Evolutionary conservation across 768 basidiomycete species (phyloP).

Genomic region (Hericium alpestre): DNA sequence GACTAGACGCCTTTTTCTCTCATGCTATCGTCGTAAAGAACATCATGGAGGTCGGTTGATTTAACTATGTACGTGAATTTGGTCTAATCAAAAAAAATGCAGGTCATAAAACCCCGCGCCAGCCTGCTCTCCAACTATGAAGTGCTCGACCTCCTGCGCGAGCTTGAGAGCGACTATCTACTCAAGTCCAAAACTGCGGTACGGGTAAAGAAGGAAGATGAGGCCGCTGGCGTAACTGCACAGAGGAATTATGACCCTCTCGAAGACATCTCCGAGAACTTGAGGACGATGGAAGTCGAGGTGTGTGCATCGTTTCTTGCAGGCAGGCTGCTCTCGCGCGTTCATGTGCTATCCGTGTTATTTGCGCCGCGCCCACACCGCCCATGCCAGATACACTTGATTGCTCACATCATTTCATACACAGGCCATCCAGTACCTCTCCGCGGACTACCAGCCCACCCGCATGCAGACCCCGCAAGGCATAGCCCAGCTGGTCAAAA

Average conservation of each 20-base stretch:
- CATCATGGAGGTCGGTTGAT: conserved; percentile 5
- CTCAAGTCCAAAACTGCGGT: conserved; percentile 58
- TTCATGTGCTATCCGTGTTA: no score
- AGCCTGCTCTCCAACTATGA: conserved; percentile 87
- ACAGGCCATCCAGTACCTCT: conserved; percentile 80
- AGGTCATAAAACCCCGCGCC: conserved; percentile 63
- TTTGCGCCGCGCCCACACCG: no score
- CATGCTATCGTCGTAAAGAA: no score
- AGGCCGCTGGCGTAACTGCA: conserved; percentile 28
- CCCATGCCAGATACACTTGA: neutral
- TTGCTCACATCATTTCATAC: neutral
- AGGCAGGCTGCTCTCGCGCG: neutral
- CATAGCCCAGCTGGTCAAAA: conserved; percentile 55
- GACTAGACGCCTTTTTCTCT: no score
- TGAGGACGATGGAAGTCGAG: conserved; percentile 81
- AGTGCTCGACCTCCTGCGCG: conserved; percentile 66
- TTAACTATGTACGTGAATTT: neutral
- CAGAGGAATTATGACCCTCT: conserved; percentile 21
- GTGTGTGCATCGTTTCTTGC: conserved; percentile 25
- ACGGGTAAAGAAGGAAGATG: conserved; percentile 72
- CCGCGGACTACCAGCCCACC: conserved; percentile 64
- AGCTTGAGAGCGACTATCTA: conserved; percentile 66
- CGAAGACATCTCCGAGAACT: conserved; percentile 64
- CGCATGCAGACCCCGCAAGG: conserved; percentile 51
- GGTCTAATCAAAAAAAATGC: neutral